Base-by-base conservation (phyloP, 2,329 filamentous ascomycete species). In the Emmonsiellopsis sp. region DNA sequence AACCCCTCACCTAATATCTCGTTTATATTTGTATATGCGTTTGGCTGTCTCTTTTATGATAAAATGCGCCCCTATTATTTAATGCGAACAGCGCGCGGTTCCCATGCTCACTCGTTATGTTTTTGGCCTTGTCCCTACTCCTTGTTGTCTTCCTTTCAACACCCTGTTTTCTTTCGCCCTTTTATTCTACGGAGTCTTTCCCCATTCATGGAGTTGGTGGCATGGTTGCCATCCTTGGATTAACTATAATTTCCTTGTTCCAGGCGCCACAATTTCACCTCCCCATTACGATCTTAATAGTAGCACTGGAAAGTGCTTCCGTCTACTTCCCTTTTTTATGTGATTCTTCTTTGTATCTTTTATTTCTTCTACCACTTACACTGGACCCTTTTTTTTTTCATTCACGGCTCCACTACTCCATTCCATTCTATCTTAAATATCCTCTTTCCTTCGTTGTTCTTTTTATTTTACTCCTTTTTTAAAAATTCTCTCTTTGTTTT, bases 161-260 rank as follows among this genome's bases (percentile, higher is more conserved):
- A 43, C 53, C 45, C 10, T 42, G 31, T 43, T 51, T 48, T 11
- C 56, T 50, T 36, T 43, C 34, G 9, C 14, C 21, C 39, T 53
- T 53, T 44, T 53, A 17, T 33, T 39, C 42, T 32, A 44, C 21
- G n/a, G 37, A 49, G 31, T 46, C 33, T 21, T 52, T 49, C 6
- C 33, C 34, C 11, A 6, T 47, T 33, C n/a, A 33, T 14, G 45
- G 45, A 10, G 32, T 47, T 46, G 14, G 14, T 13, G 2, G 45
- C 8, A n/a, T 37, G 14, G 14, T 47, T 33, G 17, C n/a, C 45
- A 37, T 47, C 32, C n/a, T 47, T 37, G 45, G 45, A 36, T 47
- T 36, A 36, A 14, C 31, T 14, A 27, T 10, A 33, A 31, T 34
- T 47, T 33, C 14, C n/a, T n/a, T 14, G 13, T 36, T 47, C 6